A percentile compares a stretch with the other conserved stretches of the same genome.
Evolutionary conservation across 1,139 yeast species (phyloP).

Genomic region (Debaryomycetaceae sp.): DNA sequence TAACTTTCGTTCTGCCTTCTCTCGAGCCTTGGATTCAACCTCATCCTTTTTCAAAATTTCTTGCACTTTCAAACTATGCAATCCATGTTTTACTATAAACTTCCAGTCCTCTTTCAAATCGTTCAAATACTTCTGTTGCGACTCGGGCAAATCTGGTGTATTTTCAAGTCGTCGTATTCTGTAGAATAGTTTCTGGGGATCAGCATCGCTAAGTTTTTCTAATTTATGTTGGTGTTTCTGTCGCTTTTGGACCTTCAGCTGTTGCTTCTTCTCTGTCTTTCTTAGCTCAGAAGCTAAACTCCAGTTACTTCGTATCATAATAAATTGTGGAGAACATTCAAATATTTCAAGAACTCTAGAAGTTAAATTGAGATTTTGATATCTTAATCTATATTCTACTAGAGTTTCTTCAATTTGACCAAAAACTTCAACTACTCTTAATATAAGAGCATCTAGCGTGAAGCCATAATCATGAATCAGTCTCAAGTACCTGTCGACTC

Average conservation of each 20-base stretch:
- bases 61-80: conserved; percentile 30
- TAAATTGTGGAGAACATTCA: neutral
- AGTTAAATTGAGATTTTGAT: neutral
- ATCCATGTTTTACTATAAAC: conserved; percentile 31
- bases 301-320: conserved; percentile 43
- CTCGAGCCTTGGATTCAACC: conserved; percentile 12
- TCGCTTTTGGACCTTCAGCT: conserved; percentile 34
- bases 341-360: neutral
- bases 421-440: neutral
- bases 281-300: conserved; percentile 41
- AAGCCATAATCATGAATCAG: neutral
- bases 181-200: conserved; percentile 33
- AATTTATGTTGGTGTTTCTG: conserved; percentile 32
- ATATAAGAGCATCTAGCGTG: neutral
- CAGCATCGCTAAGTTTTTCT: conserved; percentile 24
- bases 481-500: conserved; percentile 37
- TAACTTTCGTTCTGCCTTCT: conserved; percentile 22
- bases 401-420: neutral
- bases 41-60: conserved; percentile 19
- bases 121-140: conserved; percentile 21
- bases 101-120: conserved; percentile 38
- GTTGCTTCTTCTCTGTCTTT: conserved; percentile 36
- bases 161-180: conserved; percentile 26
- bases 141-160: conserved; percentile 13
- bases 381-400: neutral